Base-by-base conservation (phyloP, 2,329 filamentous ascomycete genomes). In the Mollisia scopiformis region DNA sequence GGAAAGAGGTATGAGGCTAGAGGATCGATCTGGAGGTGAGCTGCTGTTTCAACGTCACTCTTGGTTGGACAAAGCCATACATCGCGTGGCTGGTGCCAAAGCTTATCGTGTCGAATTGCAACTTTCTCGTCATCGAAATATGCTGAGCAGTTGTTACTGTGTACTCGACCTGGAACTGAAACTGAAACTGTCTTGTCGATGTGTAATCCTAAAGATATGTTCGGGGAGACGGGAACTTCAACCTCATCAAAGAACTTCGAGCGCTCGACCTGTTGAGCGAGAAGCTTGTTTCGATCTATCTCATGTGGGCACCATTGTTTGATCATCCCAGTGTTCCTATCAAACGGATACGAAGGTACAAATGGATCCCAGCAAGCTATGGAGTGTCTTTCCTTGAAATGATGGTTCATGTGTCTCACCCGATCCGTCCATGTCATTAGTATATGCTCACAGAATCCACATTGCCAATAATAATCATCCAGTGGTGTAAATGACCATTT, bases 351-450 rank as follows among this genome's bases (percentile, higher is more conserved):
- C 11, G 54, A 6, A 35, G 54, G 25, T 1, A 30, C 30, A 16
- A 47, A 47, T 28, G 54, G 54, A 33, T 56, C 54, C 54, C 54
- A 56, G 23, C 28, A 47, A 3, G 41, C n/a, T n/a, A 56, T 33
- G 3, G 41, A 16, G 13, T 47, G 16, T 33, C 54, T 41, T n/a
- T 30, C 13, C 21, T 33, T 23, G 23, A 56, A 56, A 23, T 56
- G 54, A 16, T 16, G 11, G 14, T 41, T 41, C 21, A 56, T 56
- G 49, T 56, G 54, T 19, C 31, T 46, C 7, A 47, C 54, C 21
- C 54, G 39, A 19, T 31, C 54, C n/a, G 54, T 33, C 54, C 54
- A 56, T 31, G 16, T 4, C 2, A 41, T 19, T 21, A 56, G 16
- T 7, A 31, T 19, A 3, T 23, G 28, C n/a, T 47, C 54, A 56